Conservation (phyloP, 2,329 filamentous ascomycete genomes). For the Diplodia mutila region DNA sequence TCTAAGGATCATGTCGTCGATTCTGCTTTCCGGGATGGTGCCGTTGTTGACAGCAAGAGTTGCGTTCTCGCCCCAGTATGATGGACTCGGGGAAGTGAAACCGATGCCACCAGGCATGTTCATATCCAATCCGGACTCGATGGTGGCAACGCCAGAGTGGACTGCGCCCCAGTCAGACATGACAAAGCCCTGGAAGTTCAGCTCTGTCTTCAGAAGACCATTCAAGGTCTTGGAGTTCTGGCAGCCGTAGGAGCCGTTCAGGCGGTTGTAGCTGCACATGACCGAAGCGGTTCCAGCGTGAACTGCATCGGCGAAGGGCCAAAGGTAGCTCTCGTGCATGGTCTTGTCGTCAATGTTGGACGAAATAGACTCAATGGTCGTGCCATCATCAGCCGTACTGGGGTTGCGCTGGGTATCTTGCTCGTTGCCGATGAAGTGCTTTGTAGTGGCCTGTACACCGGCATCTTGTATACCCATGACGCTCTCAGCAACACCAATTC, state of each 20-base stretch:
- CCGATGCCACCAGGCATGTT: conserved; percentile 24
- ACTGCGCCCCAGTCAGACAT: conserved; percentile 33
- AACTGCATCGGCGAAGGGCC: conserved; percentile 77
- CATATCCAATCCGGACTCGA: conserved; percentile 36
- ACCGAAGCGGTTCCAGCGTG: conserved; percentile 62
- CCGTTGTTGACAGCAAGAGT: conserved; percentile 47
- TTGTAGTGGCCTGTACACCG: conserved; percentile 48
- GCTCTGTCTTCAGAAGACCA: conserved; percentile 56
- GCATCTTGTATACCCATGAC: conserved; percentile 51
- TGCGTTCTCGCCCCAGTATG: conserved; percentile 36
- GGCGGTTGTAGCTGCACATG: conserved; percentile 53
- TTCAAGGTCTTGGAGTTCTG: conserved; percentile 52
- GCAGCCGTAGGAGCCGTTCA: conserved; percentile 46
- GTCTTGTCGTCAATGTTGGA: conserved; percentile 73
- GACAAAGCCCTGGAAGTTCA: conserved; percentile 39
- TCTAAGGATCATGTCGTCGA: conserved; percentile 54
- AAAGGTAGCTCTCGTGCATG: conserved; percentile 75
- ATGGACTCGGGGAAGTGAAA: conserved; percentile 16
- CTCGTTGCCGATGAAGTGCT: conserved; percentile 66
- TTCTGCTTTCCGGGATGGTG: conserved; percentile 44
- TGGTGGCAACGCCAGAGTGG: conserved; percentile 34
- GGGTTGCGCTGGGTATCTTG: conserved; percentile 60
- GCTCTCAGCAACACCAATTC: conserved; percentile 47
- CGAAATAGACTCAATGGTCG: conserved; percentile 39
- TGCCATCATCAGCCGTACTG: conserved; percentile 37